Evolutionary conservation across 176 grass and related monocot genomes (phyloP).

Genomic region (barley (Hordeum vulgare)): DNA sequence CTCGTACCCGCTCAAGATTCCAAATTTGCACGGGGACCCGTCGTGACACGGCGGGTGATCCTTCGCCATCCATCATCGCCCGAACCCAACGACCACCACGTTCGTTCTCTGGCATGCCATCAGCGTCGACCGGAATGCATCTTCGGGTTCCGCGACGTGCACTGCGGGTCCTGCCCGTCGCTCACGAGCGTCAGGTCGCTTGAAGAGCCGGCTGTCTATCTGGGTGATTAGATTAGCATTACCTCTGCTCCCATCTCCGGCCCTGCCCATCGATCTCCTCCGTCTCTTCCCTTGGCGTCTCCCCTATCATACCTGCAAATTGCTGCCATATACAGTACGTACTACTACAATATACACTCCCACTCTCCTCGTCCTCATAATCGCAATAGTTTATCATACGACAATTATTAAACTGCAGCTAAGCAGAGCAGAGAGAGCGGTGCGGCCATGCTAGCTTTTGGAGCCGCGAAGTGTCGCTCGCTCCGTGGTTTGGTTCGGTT

Average conservation of each 20-base stretch:
- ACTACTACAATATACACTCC: no score
- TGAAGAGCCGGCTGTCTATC: not conserved
- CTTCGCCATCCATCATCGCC: not conserved
- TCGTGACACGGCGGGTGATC: not conserved
- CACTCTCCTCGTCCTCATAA: not conserved
- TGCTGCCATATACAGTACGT: not conserved
- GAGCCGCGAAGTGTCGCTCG: slow-evolving; percentile 6
- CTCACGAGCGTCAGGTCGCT: not conserved
- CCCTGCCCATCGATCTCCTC: not conserved
- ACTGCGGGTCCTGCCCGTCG: not conserved
- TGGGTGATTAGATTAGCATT: not conserved
- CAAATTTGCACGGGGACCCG: not conserved
- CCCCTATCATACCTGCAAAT: not conserved
- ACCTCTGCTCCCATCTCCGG: no score
- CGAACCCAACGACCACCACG: not conserved
- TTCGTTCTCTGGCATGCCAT: not conserved
- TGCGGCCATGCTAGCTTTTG: slow-evolving; percentile 5
- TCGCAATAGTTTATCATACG: not conserved
- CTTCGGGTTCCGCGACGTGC: not conserved
- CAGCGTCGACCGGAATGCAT: not conserved
- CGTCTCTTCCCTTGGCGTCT: slow-evolving; percentile 5
- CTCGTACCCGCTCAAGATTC: not conserved
- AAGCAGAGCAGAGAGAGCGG: not conserved
- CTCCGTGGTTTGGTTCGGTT: not conserved
- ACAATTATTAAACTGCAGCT: not conserved